Evolutionary conservation across 768 basidiomycete genomes (phyloP).

Genomic region (Cantharellus cinnabarinus): DNA sequence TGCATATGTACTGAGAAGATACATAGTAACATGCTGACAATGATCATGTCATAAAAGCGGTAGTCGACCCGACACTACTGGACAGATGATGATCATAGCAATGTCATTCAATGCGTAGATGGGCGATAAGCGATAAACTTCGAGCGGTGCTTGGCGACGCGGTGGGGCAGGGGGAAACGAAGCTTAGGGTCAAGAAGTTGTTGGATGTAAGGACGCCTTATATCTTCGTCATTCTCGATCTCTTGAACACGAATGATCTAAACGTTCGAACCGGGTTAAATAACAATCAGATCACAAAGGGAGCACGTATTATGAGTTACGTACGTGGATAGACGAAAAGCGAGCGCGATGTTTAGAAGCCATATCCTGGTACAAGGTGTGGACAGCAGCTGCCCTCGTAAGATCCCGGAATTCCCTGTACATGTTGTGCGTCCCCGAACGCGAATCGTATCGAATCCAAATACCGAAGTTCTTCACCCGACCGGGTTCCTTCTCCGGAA

Average conservation of each 20-base stretch:
- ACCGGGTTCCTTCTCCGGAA: conserved; percentile 90
- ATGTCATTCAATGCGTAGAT: conserved; percentile 15
- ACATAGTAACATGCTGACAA: no score
- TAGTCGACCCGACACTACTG: no score
- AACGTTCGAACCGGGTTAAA: neutral
- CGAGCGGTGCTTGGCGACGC: conserved; percentile 55
- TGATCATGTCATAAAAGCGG: no score
- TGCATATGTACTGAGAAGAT: no score
- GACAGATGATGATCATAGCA: no score
- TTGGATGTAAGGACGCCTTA: conserved; percentile 95
- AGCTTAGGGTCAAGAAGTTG: conserved; percentile 78
- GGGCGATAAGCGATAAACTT: conserved; percentile 69
- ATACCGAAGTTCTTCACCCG: conserved; percentile 99
- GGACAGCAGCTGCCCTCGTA: conserved; percentile 83
- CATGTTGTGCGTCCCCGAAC: conserved; percentile 99
- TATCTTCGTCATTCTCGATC: conserved; percentile 75
- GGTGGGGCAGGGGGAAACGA: conserved; percentile 94
- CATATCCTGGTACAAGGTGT: conserved; percentile 98
- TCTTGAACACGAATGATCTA: conserved; percentile 96
- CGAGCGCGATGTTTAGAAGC: conserved; percentile 97
- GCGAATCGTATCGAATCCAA: conserved; percentile 98
- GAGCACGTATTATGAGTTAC: conserved; percentile 14
- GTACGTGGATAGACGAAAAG: conserved; percentile 92
- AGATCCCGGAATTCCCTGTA: conserved; percentile 95
- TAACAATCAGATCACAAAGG: neutral